Evolutionary conservation across 345 rosid species (phyloP).

Genomic region (Eucalyptus victrix): DNA sequence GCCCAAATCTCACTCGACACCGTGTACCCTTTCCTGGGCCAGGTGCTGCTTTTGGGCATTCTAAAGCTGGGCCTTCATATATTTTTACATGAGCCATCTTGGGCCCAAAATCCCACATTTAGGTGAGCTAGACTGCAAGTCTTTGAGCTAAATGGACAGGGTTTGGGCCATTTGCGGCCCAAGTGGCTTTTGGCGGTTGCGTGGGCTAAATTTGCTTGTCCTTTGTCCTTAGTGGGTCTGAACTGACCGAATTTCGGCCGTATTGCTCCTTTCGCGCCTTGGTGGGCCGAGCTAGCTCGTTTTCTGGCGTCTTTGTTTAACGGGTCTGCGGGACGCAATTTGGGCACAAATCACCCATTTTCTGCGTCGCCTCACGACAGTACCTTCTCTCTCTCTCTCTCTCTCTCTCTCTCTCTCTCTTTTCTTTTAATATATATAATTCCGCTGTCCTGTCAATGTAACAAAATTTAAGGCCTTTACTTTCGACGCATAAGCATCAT

Average conservation of each 20-base stretch:
- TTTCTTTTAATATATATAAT: not conserved
- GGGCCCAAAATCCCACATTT: not conserved
- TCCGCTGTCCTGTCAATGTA: not conserved
- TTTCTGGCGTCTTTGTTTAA: not conserved
- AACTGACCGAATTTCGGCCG: not conserved
- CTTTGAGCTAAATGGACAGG: not conserved
- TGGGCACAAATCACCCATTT: not conserved
- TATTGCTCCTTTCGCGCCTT: not conserved
- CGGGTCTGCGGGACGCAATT: not conserved
- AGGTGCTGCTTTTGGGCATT: not conserved
- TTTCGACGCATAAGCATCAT: not conserved
- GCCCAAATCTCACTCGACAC: not conserved
- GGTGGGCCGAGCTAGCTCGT: not conserved
- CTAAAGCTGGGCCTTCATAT: not conserved
- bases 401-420: accelerated
- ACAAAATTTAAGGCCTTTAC: not conserved
- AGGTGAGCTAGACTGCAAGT: not conserved
- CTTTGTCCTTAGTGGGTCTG: not conserved
- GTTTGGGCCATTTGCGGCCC: not conserved
- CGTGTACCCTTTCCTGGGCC: not conserved
- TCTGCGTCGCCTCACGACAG: not conserved
- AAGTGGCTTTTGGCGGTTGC: not conserved
- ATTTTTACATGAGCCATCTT: not conserved
- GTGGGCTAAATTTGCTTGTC: not conserved
- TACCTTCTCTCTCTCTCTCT: not conserved